Conservation (phyloP, 345 rosid species). For the Litchi chinensis region DNA sequence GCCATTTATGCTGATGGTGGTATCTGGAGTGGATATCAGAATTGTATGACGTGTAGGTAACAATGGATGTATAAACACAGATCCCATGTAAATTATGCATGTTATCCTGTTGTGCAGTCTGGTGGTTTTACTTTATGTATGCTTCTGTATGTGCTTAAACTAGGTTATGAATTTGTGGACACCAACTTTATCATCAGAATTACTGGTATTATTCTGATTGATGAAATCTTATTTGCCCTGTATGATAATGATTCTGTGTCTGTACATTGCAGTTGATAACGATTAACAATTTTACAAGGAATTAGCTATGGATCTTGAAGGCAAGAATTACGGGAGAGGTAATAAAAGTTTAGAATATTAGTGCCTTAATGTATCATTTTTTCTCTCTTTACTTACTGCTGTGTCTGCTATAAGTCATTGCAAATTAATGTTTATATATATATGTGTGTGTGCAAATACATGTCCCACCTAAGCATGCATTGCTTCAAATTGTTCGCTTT, state of each 20-base stretch:
- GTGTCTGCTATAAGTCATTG: background rate
- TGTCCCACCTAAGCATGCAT: background rate
- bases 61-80: background rate
- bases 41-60: background rate
- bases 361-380: background rate
- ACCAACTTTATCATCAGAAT: background rate
- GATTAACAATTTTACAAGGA: slow-evolving; percentile 24
- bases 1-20: background rate
- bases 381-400: background rate
- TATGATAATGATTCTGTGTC: background rate
- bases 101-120: background rate
- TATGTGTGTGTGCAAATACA: background rate
- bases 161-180: background rate
- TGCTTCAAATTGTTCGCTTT: background rate
- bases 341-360: slow-evolving; percentile 17
- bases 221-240: background rate
- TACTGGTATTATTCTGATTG: background rate
- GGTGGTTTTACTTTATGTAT: background rate
- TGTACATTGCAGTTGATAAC: slow-evolving; percentile 42
- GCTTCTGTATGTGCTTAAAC: background rate
- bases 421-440: too few relatives aligned
- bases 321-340: slow-evolving; percentile 75
- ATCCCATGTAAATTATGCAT: background rate
- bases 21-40: background rate
- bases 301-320: slow-evolving; percentile 64